Base-by-base conservation (phyloP, 495 filamentous ascomycete species). In the Neurospora intermedia region DNA sequence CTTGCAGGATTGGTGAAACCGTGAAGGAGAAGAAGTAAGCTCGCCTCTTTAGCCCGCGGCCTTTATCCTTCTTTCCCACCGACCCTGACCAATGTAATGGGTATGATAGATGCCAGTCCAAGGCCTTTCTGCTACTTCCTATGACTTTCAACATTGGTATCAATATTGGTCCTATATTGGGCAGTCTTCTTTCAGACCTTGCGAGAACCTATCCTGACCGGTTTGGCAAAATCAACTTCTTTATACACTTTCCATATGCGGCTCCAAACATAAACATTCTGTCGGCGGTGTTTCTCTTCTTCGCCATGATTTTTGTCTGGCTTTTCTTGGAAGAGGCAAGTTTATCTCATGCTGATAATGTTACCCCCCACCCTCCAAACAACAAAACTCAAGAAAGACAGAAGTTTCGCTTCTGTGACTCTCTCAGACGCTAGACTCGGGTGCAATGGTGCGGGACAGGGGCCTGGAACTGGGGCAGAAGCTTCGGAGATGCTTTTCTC, bases 101-200 rank as follows among this genome's bases (percentile, higher is more conserved):
- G 1, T 59, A 2, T 38, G n/a, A 27, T 27, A 84, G 83, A 69
- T 84, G 83, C 72, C 91, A 92, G 77, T 89, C 88, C 8, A 83
- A 89, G 6, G 90, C 90, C 46, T 92, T 92, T 74, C 80, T 92
- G 70, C 84, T 92, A 41, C 78, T 94, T 70, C 92, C 90, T 1
- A 91, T 92, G 86, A 89, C 88, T 7, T 94, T 93, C 77, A 94
- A 94, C 77, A 86, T 94, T 73, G 93, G 92, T 4, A 86, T 91
- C 42, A 89, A 94, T 72, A 88, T 93, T 75, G 92, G 92, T n/a
- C 90, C 90, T 76, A 85, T 92, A 11, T 83, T 93, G 70, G 92
- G 92, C 70, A 92, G 93, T 39, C 77, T 93, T 74, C 84, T 94
- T 42, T 89, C 92, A 18, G 91, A 96, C 78, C 92, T 90, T 2